phyloP scores from a whole-genome alignment of 2,329 filamentous ascomycete species.

The Akanthomyces muscarius region DNA sequence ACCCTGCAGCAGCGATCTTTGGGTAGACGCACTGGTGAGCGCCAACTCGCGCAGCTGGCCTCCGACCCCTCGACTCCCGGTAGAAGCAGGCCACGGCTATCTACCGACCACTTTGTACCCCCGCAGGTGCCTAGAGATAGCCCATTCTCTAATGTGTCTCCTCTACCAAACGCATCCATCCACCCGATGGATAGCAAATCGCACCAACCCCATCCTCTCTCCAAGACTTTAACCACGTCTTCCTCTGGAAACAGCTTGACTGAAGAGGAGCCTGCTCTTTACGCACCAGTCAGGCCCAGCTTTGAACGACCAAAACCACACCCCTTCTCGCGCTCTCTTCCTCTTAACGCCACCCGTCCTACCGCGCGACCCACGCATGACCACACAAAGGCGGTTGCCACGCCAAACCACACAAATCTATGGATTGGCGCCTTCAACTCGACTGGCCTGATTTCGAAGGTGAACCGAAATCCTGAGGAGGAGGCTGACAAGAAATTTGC shows the following conservation, averaged over 20 bases:
- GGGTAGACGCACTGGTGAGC: conserved; percentile 56
- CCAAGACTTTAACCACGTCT: conserved; percentile 80
- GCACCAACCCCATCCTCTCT: conserved; percentile 74
- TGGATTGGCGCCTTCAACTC: conserved; percentile 86
- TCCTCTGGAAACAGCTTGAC: conserved; percentile 75
- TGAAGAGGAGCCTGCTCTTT: conserved; percentile 55
- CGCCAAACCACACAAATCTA: conserved; percentile 53
- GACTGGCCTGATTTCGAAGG: conserved; percentile 90
- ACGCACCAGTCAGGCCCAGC: conserved; percentile 28
- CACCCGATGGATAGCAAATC: conserved; percentile 44
- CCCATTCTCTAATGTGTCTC: conserved; percentile 55
- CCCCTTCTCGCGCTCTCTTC: conserved; percentile 36
- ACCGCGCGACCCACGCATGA: conserved; percentile 29
- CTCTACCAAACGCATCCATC: conserved; percentile 49
- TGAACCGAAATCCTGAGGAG: conserved; percentile 78
- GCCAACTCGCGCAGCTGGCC: conserved; percentile 48
- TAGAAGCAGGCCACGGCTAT: conserved; percentile 68
- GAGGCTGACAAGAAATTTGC: conserved; percentile 55
- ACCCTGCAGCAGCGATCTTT: conserved; percentile 80
- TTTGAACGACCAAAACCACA: conserved; percentile 29
- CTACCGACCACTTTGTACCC: conserved; percentile 72
- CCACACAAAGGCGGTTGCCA: conserved; percentile 28
- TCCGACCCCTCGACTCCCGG: conserved; percentile 54
- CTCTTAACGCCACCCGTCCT: conserved; percentile 37
- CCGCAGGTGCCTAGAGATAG: conserved; percentile 58